Conservation (phyloP, 2,329 filamentous ascomycete genomes). For the Calonectria pteridis region DNA sequence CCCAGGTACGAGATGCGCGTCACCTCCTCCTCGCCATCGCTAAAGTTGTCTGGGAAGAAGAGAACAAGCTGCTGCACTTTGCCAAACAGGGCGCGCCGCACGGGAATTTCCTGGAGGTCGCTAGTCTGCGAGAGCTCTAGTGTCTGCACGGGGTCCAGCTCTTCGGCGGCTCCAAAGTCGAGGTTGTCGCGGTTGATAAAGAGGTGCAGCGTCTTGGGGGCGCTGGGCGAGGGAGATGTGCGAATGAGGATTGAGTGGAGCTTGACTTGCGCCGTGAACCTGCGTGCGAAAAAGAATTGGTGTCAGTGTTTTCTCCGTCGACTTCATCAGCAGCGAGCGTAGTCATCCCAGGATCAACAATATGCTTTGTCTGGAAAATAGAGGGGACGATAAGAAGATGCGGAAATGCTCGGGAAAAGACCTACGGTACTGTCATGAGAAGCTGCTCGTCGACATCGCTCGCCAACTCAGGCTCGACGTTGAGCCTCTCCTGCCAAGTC, state of each 20-base stretch:
- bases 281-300: conserved; percentile 50
- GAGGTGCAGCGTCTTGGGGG: conserved; percentile 86
- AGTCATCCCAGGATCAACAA: neutral
- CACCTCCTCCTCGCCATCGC: conserved; percentile 82
- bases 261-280: conserved; percentile 94
- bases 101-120: conserved; percentile 87
- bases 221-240: conserved; percentile 76
- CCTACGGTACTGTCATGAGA: conserved; percentile 91
- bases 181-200: conserved; percentile 89
- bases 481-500: conserved; percentile 86
- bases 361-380: neutral
- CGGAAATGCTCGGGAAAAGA: conserved; percentile 31
- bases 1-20: conserved; percentile 86
- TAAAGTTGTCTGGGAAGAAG: conserved; percentile 94
- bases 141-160: conserved; percentile 78
- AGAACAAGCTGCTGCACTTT: conserved; percentile 85
- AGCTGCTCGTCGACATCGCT: conserved; percentile 94
- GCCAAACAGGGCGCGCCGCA: conserved; percentile 90
- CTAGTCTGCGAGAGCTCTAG: conserved; percentile 82
- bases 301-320: neutral
- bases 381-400: neutral
- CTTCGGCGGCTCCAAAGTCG: conserved; percentile 83
- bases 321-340: neutral
- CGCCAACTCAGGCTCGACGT: conserved; percentile 78
- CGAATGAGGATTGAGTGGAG: conserved; percentile 91